A percentile compares a stretch with the other conserved stretches of the same genome.
phyloP scores from a whole-genome alignment of 169 alveolate genomes.

The Sarcocystis neurona region DNA sequence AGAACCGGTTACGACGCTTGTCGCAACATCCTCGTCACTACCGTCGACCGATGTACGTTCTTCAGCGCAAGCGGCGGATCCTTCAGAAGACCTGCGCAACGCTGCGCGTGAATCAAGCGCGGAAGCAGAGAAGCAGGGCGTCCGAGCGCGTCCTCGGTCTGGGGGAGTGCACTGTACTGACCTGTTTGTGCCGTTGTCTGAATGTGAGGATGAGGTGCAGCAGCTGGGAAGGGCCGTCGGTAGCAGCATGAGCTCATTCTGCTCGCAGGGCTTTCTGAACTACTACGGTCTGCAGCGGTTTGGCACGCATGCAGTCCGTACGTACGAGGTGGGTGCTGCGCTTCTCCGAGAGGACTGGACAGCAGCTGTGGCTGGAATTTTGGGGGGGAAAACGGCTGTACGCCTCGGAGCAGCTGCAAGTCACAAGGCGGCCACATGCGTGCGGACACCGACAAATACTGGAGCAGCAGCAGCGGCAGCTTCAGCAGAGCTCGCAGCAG shows the following conservation, averaged over 20 bases:
- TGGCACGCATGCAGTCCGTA: slow-evolving; percentile 39
- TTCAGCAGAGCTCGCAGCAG: neutral
- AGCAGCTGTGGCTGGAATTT: slow-evolving; percentile 41
- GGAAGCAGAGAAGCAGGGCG: no score
- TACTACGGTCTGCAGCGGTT: slow-evolving; percentile 61
- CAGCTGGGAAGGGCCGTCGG: slow-evolving; percentile 11
- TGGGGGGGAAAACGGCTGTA: neutral
- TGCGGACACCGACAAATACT: neutral
- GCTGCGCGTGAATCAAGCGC: no score
- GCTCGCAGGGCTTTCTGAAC: slow-evolving; percentile 49
- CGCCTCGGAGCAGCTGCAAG: neutral
- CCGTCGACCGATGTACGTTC: no score
- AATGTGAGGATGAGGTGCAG: neutral
- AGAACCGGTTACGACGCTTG: no score
- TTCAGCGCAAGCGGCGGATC: no score
- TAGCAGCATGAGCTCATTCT: neutral
- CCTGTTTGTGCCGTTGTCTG: neutral
- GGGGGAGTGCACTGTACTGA: neutral
- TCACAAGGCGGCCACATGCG: neutral
- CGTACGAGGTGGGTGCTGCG: slow-evolving; percentile 53
- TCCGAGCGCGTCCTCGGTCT: no score
- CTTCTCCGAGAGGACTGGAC: slow-evolving; percentile 40
- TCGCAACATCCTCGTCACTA: no score
- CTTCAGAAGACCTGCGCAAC: no score
- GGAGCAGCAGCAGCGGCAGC: neutral